Percentiles rank a stretch among this genome's conserved stretches.
phyloP scores from a whole-genome alignment of 352 stramenopile species.

The Globisporangium polare region DNA sequence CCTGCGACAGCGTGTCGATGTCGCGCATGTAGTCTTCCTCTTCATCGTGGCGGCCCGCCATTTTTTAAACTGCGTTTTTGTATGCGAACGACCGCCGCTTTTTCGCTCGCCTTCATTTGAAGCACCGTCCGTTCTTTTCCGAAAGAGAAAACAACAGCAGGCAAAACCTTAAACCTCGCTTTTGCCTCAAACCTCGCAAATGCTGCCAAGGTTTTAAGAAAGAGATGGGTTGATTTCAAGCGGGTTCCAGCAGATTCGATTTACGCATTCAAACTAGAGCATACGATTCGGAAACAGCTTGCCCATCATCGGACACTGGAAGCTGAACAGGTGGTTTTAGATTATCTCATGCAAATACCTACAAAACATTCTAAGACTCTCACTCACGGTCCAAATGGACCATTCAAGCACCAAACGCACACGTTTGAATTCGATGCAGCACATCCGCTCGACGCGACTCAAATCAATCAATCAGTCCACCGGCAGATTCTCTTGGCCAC shows the following conservation, averaged over 20 bases:
- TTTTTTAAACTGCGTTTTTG: constrained; percentile 21
- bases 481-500: not conserved
- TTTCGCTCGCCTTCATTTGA: not conserved
- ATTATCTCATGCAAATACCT: not conserved
- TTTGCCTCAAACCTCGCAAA: too few relatives aligned
- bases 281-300: too few relatives aligned
- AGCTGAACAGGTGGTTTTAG: not conserved
- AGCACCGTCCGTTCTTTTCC: not conserved
- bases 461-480: not conserved
- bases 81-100: constrained; percentile 5
- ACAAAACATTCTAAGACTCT: not conserved
- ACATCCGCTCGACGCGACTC: too few relatives aligned
- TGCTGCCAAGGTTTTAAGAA: not conserved
- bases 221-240: not conserved
- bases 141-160: not conserved
- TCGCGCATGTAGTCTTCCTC: constrained; percentile 70
- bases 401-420: too few relatives aligned
- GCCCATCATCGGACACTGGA: too few relatives aligned
- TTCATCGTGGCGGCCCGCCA: constrained; percentile 48
- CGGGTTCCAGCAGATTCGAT: not conserved
- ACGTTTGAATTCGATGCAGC: too few relatives aligned
- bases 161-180: too few relatives aligned
- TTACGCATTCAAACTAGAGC: too few relatives aligned
- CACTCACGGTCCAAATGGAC: not conserved
- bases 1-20: constrained; percentile 31